Percentiles rank a stretch among this genome's conserved stretches.
These are phyloP conservation scores for Mycena haematopus DNA, from an alignment of 768 basidiomycete species.

Conservation along the genomic window DNA sequence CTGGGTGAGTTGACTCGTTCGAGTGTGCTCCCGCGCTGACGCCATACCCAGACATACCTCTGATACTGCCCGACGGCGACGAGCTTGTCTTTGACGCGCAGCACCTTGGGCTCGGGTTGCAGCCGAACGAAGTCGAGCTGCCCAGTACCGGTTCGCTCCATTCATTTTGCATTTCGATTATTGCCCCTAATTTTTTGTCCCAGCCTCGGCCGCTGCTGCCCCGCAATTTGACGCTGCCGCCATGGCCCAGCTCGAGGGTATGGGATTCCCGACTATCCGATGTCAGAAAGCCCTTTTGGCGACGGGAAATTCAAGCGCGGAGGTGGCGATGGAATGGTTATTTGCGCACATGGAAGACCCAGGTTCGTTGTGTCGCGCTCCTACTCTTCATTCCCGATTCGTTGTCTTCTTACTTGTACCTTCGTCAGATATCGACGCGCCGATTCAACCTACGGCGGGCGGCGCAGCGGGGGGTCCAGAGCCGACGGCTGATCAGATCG, in stretches of 20 bases:
- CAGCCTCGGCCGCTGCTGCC: slow-evolving; percentile 42
- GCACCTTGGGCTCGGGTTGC: slow-evolving; percentile 75
- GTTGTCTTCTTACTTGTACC: no score
- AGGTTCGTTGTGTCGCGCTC: slow-evolving; percentile 51
- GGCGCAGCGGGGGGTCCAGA: slow-evolving; percentile 47
- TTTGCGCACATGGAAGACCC: slow-evolving; percentile 95
- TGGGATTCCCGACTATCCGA: slow-evolving; percentile 90
- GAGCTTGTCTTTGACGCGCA: slow-evolving; percentile 61
- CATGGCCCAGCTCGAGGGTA: slow-evolving; percentile 77
- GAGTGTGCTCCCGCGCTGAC: slow-evolving; percentile 1
- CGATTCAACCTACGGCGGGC: slow-evolving; percentile 51
- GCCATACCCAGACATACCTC: slow-evolving; percentile 73
- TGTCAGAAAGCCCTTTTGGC: slow-evolving; percentile 92
- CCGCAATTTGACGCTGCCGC: slow-evolving; percentile 79
- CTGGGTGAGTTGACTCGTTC: slow-evolving; percentile 60
- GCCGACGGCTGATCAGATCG: slow-evolving; percentile 72
- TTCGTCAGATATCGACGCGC: slow-evolving; percentile 81
- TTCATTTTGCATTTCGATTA: slow-evolving; percentile 19
- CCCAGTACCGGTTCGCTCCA: slow-evolving; percentile 55
- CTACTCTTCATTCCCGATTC: neutral
- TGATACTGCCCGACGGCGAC: slow-evolving; percentile 68
- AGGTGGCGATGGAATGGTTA: slow-evolving; percentile 94
- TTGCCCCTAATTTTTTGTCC: neutral
- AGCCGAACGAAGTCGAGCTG: slow-evolving; percentile 71
- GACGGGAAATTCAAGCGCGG: slow-evolving; percentile 77